Percentiles rank a stretch among this genome's conserved stretches.
Conservation (phyloP, 352 stramenopile genomes). For the Phytophthora hybrid region DNA sequence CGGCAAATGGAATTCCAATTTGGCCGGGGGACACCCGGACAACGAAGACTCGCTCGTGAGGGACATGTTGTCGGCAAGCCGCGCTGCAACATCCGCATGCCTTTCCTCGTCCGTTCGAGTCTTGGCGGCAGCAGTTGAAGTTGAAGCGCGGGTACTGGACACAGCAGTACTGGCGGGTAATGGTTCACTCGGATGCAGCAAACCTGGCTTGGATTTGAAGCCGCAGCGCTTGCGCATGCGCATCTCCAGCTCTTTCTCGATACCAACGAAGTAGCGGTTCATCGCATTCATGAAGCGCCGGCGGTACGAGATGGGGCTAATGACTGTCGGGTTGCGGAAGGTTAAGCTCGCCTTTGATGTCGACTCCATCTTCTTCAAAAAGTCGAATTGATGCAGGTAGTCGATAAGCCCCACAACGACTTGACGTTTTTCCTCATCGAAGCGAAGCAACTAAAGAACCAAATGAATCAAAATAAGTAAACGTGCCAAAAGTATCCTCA, state of each 20-base stretch:
- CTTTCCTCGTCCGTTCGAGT: constrained; percentile 26
- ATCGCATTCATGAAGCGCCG: constrained; percentile 87
- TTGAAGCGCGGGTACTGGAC: constrained; percentile 10
- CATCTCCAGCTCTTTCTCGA: constrained; percentile 78
- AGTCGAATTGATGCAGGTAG: constrained; percentile 90
- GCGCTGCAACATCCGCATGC: constrained; percentile 42
- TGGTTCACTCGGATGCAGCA: constrained; percentile 8
- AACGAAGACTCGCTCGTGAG: constrained; percentile 34
- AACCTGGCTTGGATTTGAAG: constrained; percentile 33
- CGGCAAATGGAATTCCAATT: constrained; percentile 42
- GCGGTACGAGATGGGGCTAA: constrained; percentile 82
- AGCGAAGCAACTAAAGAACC: constrained; percentile 65
- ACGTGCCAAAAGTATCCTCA: neutral
- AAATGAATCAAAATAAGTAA: constrained; percentile 24
- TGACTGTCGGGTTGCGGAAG: constrained; percentile 86
- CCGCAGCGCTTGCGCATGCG: constrained; percentile 66
- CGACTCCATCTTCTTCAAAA: constrained; percentile 92
- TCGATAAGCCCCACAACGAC: constrained; percentile 86
- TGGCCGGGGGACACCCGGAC: constrained; percentile 10
- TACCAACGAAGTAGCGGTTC: constrained; percentile 83
- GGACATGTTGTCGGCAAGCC: constrained; percentile 45
- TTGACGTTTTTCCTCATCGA: constrained; percentile 81
- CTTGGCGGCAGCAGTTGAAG: constrained; percentile 4
- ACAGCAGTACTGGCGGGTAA: neutral
- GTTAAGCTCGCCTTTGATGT: constrained; percentile 87